Base-by-base conservation (phyloP, 768 basidiomycete species). In the Tulasnella sp. region DNA sequence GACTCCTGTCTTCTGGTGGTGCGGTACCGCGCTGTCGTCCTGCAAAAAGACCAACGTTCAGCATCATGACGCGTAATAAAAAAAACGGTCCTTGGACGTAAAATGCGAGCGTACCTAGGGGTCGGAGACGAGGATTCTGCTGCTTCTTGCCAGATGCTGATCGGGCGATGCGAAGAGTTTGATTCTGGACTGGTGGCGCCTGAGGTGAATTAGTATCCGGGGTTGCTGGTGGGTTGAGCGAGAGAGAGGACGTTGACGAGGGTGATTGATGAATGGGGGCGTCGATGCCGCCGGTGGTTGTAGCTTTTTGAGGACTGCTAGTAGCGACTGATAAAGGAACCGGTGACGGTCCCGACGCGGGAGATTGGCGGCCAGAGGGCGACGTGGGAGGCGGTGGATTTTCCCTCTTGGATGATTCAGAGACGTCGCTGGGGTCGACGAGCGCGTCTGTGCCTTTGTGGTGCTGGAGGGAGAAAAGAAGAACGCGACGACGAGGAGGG, bases 1-100 rank as follows among this genome's bases (percentile, higher is more conserved):
- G 62, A 68, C 62, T 68, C 62, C 62, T 68, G 62, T 68, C 62
- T 14, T 68, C 62, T 36, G 62, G 62, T 68, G 62, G 62, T 68
- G 62, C 62, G 62, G 31, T 68, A 9, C 16, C 62, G 62, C 62
- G 62, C 0, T 68, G 31, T 27, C 62, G 62, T 36, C 62, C 62
- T 68, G 27, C 31, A 58, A 14, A 68, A 19, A 27, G 31, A 1
- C 34, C 62, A 68, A 68, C 3, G 31, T 8, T 52, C n/a, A 52
- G 52, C 24, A 36, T 68, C 34, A 1, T 1, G 4, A 6, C 34
- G 14, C 34, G 31, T 68, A n/a, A n/a, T n/a, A n/a, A n/a, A n/a
- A n/a, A 62, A 62, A 62, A 62, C 24, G 1, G 27, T 34, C 27
- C 62, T 16, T 34, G 27, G 34, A 68, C 34, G 62, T 52, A 52